Evolutionary conservation across 352 stramenopile species (phyloP).

Genomic region (Pythium dissotocum): DNA sequence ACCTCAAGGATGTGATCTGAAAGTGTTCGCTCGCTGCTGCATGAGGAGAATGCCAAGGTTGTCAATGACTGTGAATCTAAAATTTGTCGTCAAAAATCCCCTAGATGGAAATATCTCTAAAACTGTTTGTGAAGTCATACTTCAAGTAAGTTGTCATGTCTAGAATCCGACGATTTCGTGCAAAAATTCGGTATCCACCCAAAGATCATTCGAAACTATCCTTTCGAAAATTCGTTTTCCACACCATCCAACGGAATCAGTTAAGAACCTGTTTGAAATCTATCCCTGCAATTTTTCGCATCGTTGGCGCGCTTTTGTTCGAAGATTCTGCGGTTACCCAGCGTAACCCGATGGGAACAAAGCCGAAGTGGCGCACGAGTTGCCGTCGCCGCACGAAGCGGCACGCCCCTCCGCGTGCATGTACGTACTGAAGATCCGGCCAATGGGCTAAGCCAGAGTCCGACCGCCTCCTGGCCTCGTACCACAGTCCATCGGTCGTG

Average conservation of each 20-base stretch:
- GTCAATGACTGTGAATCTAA: too few relatives aligned
- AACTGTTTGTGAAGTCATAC: too few relatives aligned
- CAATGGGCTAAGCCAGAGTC: neutral
- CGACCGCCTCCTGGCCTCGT: neutral
- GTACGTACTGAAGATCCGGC: neutral
- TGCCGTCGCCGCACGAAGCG: neutral
- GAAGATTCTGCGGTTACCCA: slow-evolving; percentile 7
- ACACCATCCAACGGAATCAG: neutral
- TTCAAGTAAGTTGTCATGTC: too few relatives aligned
- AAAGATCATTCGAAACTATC: neutral
- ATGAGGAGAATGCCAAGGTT: too few relatives aligned
- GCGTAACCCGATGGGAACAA: neutral
- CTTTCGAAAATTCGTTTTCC: neutral
- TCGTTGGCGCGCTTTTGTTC: neutral
- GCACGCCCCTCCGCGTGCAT: slow-evolving; percentile 1
- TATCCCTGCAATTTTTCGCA: neutral
- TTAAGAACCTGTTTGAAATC: slow-evolving; percentile 1
- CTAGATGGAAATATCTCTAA: too few relatives aligned
- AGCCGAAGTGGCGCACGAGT: too few relatives aligned
- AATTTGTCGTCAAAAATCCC: too few relatives aligned
- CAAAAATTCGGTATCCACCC: neutral
- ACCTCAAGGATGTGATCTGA: too few relatives aligned
- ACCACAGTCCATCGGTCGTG: neutral
- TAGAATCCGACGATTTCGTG: too few relatives aligned
- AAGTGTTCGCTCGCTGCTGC: too few relatives aligned